A percentile compares a stretch with the other conserved stretches of the same genome.
Conservation (phyloP, 805 yeast genomes). For the Saturnispora halmiae region DNA sequence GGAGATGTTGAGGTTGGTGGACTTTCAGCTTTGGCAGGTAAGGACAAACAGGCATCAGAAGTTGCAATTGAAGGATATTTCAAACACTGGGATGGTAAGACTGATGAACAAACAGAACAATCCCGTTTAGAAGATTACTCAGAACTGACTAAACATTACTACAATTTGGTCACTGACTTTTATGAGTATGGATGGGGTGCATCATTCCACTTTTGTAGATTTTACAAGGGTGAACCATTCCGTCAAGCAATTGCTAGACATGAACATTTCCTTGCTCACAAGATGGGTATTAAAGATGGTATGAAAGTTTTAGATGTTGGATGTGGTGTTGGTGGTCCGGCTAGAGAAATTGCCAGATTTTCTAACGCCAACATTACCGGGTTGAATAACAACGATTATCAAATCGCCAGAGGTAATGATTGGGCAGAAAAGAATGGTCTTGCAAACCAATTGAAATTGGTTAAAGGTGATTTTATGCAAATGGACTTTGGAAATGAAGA, state of each 20-base stretch:
- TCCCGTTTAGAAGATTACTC: slow-evolving; percentile 77
- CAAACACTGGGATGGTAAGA: slow-evolving; percentile 95
- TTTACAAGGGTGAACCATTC: slow-evolving; percentile 88
- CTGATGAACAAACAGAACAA: slow-evolving; percentile 60
- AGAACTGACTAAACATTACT: slow-evolving; percentile 86
- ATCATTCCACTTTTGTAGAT: slow-evolving; percentile 94
- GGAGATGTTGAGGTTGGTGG: slow-evolving; percentile 69
- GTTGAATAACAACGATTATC: slow-evolving; percentile 93
- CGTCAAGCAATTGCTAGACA: slow-evolving; percentile 93
- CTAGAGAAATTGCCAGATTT: slow-evolving; percentile 89
- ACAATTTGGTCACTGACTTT: slow-evolving; percentile 94
- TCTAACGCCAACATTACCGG: slow-evolving; percentile 84
- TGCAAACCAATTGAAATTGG: slow-evolving; percentile 68
- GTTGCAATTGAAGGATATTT: slow-evolving; percentile 85
- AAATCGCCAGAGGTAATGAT: slow-evolving; percentile 81
- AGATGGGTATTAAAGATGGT: slow-evolving; percentile 68
- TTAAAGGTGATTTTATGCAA: slow-evolving; percentile 98
- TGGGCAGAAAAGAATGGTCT: slow-evolving; percentile 62
- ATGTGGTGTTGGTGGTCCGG: slow-evolving; percentile 99
- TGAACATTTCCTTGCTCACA: slow-evolving; percentile 87
- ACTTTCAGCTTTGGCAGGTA: slow-evolving; percentile 63
- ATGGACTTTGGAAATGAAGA: slow-evolving; percentile 89
- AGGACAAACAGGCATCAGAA: slow-evolving; percentile 69
- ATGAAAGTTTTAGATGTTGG: slow-evolving; percentile 95
- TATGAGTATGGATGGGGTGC: slow-evolving; percentile 99